Conservation (phyloP, 169 alveolate species). For the Eimeria sp. region DNA sequence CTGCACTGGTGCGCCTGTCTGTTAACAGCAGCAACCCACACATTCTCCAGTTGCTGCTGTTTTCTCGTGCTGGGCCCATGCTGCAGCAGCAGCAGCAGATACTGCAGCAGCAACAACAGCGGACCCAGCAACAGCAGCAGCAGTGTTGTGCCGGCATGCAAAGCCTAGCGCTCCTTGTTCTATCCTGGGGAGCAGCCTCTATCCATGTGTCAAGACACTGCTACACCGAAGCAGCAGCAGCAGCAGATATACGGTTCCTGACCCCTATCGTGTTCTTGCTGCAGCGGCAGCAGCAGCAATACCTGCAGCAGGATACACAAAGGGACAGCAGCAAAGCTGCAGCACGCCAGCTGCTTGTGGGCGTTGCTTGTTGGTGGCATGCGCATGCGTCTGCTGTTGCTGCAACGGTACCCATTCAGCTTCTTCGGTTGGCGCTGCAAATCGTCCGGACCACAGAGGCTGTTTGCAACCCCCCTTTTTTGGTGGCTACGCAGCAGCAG, state of each 20-base stretch:
- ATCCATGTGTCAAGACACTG: background rate
- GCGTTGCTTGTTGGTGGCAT: slow-evolving; percentile 58
- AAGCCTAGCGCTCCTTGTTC: background rate
- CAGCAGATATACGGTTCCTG: too few relatives aligned
- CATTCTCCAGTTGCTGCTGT: background rate
- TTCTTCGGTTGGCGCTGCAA: slow-evolving; percentile 35
- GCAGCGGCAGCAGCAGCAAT: slow-evolving; percentile 62
- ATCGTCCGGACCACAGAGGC: background rate
- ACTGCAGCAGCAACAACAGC: slow-evolving; percentile 27
- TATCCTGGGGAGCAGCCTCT: slow-evolving; percentile 58
- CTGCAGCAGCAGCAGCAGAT: slow-evolving; percentile 67
- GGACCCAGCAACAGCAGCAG: background rate
- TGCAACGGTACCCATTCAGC: slow-evolving; percentile 26
- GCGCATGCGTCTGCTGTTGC: slow-evolving; percentile 5
- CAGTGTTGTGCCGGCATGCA: slow-evolving; percentile 1
- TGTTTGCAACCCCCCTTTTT: background rate
- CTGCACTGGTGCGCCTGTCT: slow-evolving; percentile 15
- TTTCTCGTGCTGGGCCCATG: background rate
- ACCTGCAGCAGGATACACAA: background rate
- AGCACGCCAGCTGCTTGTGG: slow-evolving; percentile 60
- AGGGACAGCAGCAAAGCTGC: slow-evolving; percentile 26
- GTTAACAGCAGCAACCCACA: background rate
- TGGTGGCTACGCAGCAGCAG: too few relatives aligned
- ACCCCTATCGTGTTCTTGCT: background rate
- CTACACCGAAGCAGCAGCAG: slow-evolving; percentile 13